Base-by-base conservation (phyloP, 257 asterid genomes). In the Nicotiana knightiana region DNA sequence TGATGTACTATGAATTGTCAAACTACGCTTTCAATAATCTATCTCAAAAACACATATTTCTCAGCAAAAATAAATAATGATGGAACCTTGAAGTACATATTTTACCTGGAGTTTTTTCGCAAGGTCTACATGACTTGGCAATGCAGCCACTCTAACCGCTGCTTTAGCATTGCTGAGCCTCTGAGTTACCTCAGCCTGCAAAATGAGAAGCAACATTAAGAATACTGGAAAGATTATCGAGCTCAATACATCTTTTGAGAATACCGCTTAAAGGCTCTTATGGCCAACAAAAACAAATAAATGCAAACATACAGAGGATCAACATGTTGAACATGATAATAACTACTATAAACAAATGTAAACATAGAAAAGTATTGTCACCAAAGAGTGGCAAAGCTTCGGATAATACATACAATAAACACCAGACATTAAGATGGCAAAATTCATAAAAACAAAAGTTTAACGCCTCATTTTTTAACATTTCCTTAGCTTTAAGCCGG, bases 121-220 rank as follows among this genome's bases (percentile, higher is more conserved):
- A 86, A 92, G 97, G 85, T 92, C 97, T 81, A 89, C 97, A 79
- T 92, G 98, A 86, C 93, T 92, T 84, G 87, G 94, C 82, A 88
- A 77, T 81, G 92, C 94, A 82, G 83, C 77, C 83, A 81, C 82
- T 87, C 84, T 85, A 53, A 93, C 86, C 11, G 86, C 86, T 62
- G 84, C 90, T 77, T 88, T 89, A 37, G 86, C 39, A 84, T 90
- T 90, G 90, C 88, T 88, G 67, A 91, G 90, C 85, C 97, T 89
- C 58, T 94, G 98, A 70, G 97, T 94, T 64, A 87, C 95, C 88
- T 90, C 97, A 59, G 98, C 97, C 98, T 94, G 89, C 83, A 81
- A 73, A 67, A 71, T 63, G 43, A 9, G 67, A 67, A 62, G 81
- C 35, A 64, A 48, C 21, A 5, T 46, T 24, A 46, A 9, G 32